Base-by-base conservation (phyloP, 2,329 filamentous ascomycete genomes). In the Fusarium keratoplasticum region DNA sequence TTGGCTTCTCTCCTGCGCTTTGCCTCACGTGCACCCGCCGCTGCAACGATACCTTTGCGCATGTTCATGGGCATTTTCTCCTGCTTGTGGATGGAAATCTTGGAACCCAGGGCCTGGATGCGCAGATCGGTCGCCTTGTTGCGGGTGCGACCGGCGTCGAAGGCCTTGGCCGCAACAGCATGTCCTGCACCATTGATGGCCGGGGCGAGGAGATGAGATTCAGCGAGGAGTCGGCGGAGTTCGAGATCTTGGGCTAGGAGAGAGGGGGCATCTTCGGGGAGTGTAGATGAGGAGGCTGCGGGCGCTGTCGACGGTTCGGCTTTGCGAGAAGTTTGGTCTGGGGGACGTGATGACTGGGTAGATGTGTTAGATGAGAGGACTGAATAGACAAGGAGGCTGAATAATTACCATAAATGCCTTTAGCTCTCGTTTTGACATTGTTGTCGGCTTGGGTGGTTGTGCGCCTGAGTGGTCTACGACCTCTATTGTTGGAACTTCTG, bases 191-290 rank as follows among this genome's bases (percentile, higher is more conserved):
- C 79, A 25, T 89, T 79, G 20, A 88, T 86, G 52, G 88, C 87
- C 5, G 82, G 79, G 14, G 79, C 72, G 66, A 98, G 91, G 70
- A 98, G 92, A 83, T 98, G 95, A 0, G 95, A 98, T 87, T 99
- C 96, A 76, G 92, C 89, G 67, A 99, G 90, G 44, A 99, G 91
- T 55, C 95, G 92, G 82, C 98, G 96, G 16, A 99, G 91, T 42
- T 94, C 95, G 63, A 98, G 91, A 82, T 98, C 96, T 82, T 98
- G 95, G 81, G 95, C 95, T 20, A 98, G 88, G 71, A 97, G 93
- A 13, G 89, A 89, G 72, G 87, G 87, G 61, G 88, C 88, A 79
- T 92, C 89, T 79, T 93, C 90, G 68, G 87, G 82, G 61, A 83
- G 73, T 81, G 83, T 64, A 77, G 82, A 66, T 74, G 77, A 73